Evolutionary conservation across 2,329 filamentous ascomycete genomes (phyloP).

Genomic region (Sordariomycetes sp.): DNA sequence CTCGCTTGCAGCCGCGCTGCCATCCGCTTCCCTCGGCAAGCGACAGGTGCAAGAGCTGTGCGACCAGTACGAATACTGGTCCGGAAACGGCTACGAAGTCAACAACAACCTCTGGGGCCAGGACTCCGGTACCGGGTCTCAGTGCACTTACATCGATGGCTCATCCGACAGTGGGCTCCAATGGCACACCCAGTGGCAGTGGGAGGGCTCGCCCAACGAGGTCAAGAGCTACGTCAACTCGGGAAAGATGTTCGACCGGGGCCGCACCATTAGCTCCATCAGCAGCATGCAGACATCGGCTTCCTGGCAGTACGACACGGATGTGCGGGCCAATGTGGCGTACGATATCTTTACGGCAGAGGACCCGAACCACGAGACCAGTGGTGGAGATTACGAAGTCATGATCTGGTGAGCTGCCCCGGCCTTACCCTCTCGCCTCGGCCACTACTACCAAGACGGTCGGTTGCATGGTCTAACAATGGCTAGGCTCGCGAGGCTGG

Average conservation of each 20-base stretch:
- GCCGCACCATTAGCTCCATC: constrained; percentile 17
- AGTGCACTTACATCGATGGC: constrained; percentile 25
- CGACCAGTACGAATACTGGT: constrained; percentile 12
- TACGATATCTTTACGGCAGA: constrained; percentile 45
- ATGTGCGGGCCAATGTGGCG: constrained; percentile 37
- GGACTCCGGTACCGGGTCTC: constrained; percentile 18
- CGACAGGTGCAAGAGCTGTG: constrained; percentile 9
- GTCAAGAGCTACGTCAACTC: constrained; percentile 27
- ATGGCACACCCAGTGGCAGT: constrained; percentile 26
- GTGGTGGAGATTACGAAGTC: constrained; percentile 39
- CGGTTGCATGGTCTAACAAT: not conserved
- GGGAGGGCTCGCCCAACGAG: constrained; percentile 19
- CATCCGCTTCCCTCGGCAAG: constrained; percentile 7
- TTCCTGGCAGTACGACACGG: constrained; percentile 16
- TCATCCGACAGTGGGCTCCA: constrained; percentile 16
- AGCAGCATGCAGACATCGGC: constrained; percentile 17
- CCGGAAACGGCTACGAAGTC: constrained; percentile 10
- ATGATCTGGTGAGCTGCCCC: constrained; percentile 38
- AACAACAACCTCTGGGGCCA: constrained; percentile 28
- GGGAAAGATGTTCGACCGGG: constrained; percentile 9
- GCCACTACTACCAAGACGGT: not conserved
- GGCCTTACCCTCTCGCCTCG: not conserved
- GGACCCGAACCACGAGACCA: constrained; percentile 20
- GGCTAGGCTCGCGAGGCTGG: constrained; percentile 10
- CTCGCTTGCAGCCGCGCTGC: not conserved